These are phyloP conservation scores for Colletotrichum orbiculare DNA, from an alignment of 2,329 filamentous ascomycete genomes.

Conservation along the genomic window DNA sequence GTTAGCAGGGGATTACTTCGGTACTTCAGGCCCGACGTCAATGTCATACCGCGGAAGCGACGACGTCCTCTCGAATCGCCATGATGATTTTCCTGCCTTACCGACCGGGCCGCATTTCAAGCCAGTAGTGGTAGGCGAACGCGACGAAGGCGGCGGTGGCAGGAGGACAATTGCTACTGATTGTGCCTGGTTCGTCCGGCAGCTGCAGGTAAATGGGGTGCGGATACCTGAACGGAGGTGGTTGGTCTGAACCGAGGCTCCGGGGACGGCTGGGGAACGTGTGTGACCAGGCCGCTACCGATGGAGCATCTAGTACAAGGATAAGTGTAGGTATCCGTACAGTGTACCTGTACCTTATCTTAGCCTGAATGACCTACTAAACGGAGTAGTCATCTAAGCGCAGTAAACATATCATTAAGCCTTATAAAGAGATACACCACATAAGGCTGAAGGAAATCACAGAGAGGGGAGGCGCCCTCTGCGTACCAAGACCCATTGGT, in stretches of 20 bases:
- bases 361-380: too few relatives aligned
- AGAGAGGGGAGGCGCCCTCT: too few relatives aligned
- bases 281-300: background rate
- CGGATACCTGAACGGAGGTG: conserved; percentile 36
- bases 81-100: conserved; percentile 54
- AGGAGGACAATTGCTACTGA: background rate
- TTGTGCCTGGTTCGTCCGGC: too few relatives aligned
- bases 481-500: background rate
- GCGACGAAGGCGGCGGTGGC: conserved; percentile 2
- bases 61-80: conserved; percentile 93
- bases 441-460: too few relatives aligned
- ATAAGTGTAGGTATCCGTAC: too few relatives aligned
- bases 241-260: conserved; percentile 31
- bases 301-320: too few relatives aligned
- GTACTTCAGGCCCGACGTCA: conserved; percentile 7
- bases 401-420: too few relatives aligned
- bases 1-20: conserved; percentile 16
- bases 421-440: too few relatives aligned
- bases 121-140: conserved; percentile 9
- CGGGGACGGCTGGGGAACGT: background rate
- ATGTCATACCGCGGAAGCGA: conserved; percentile 80
- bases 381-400: too few relatives aligned
- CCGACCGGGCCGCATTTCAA: conserved; percentile 19
- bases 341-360: too few relatives aligned
- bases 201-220: too few relatives aligned